Evolutionary conservation across 2,329 filamentous ascomycete genomes (phyloP), one percentile per base, ranked within the genome.

Genomic region (Clonostachys sp.): DNA sequence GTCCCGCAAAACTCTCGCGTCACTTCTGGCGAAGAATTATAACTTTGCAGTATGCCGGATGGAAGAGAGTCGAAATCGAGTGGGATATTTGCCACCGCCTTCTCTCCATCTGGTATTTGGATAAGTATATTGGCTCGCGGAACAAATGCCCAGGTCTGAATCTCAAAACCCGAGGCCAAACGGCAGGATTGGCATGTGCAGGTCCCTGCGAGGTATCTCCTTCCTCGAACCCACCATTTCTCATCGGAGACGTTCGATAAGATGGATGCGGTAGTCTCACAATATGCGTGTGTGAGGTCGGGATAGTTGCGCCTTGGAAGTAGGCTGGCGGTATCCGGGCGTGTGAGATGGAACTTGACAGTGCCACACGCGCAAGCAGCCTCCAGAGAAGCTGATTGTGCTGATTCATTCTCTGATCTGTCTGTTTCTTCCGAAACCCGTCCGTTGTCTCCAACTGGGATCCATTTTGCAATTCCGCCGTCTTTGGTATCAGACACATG

Each of bases 101-200:
- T 30, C 24, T 43, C 34, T 12, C 24, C 12, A 12, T 34, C 9
- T 7, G 42, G 56, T 43, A 71, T 51, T 34, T 62, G 50, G 24
- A 78, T 67, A 16, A 69, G 62, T 46, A 88, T 80, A 54, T 84
- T 82, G 2, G 64, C 61, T n/a, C 71, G 69, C 1, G 82, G 81
- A 1, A 87, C 65, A 56, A 87, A 89, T 0, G 80, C 73, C 84
- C 84, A 89, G 0, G 76, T 67, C 54, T 85, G 77, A 42, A 87
- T 74, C 48, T 86, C 81, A 52, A 81, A 83, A 4, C 84, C 83
- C 1, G 78, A 74, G 1, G 66, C 63, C 5, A 82, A 66, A 6
- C 84, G 78, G 58, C 85, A 89, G 3, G 80, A 78, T 6, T 65
- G 70, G 61, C 85, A 89, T 2, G 74, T 71, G 55, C 84, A 87